These are phyloP conservation scores for Globisporangium perplexum DNA, from an alignment of 352 stramenopile genomes.

Conservation along the genomic window DNA sequence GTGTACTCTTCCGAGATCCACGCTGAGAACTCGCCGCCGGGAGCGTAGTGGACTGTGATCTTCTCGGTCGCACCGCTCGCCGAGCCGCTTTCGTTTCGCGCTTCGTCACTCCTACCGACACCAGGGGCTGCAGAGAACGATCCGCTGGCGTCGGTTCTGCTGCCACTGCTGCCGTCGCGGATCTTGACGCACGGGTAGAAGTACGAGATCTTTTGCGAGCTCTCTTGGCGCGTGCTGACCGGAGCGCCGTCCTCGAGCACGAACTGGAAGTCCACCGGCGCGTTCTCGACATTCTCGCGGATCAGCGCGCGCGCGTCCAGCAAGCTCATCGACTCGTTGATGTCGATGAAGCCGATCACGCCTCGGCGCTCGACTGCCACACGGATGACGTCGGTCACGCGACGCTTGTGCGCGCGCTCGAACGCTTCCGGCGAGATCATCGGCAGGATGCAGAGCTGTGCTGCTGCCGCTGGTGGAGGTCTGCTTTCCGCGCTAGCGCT, in stretches of 20 bases:
- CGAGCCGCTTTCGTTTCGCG: slow-evolving; percentile 4
- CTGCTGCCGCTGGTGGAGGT: not conserved
- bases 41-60: slow-evolving; percentile 40
- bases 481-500: too few relatives aligned
- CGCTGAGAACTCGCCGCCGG: slow-evolving; percentile 52
- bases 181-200: slow-evolving; percentile 74
- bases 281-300: slow-evolving; percentile 64
- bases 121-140: slow-evolving; percentile 5
- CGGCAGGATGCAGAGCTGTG: not conserved
- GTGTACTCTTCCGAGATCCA: slow-evolving; percentile 72
- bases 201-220: slow-evolving; percentile 43
- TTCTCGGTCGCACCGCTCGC: slow-evolving; percentile 33
- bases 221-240: slow-evolving; percentile 56
- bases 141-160: not conserved
- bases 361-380: slow-evolving; percentile 54
- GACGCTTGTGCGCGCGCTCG: slow-evolving; percentile 31
- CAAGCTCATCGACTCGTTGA: slow-evolving; percentile 57
- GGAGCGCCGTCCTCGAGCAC: slow-evolving; percentile 57
- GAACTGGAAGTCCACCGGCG: slow-evolving; percentile 62
- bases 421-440: slow-evolving; percentile 62
- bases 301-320: slow-evolving; percentile 54
- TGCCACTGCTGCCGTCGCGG: slow-evolving; percentile 28
- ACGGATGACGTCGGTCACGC: slow-evolving; percentile 52
- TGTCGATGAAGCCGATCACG: slow-evolving; percentile 73
- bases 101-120: slow-evolving; percentile 1